phyloP scores from a whole-genome alignment of 2,329 filamentous ascomycete species.

The Canariomyces notabilis region DNA sequence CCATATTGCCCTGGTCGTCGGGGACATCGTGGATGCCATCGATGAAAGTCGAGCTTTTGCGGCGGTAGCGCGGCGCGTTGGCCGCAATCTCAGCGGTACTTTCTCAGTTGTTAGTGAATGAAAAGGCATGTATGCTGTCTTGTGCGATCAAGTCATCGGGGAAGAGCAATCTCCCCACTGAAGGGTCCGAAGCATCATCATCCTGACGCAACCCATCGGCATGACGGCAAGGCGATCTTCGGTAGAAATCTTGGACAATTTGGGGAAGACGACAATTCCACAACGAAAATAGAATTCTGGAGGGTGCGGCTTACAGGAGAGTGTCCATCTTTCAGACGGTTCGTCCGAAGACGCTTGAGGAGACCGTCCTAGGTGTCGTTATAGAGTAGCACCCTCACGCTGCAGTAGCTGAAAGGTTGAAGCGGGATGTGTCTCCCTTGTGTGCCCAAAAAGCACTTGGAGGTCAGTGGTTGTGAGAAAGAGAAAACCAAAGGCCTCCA shows the following conservation, averaged over 20 bases:
- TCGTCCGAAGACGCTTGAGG: not conserved
- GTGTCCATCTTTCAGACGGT: constrained; percentile 48
- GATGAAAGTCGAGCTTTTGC: constrained; percentile 92
- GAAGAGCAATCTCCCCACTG: too few species aligned
- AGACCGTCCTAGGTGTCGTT: too few species aligned
- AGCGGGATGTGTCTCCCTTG: too few species aligned
- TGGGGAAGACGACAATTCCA: not conserved
- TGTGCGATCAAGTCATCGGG: too few species aligned
- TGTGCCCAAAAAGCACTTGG: too few species aligned
- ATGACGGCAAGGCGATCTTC: too few species aligned
- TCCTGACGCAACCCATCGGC: too few species aligned
- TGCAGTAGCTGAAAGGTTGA: not conserved
- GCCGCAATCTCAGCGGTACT: constrained; percentile 90
- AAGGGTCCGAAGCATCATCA: too few species aligned
- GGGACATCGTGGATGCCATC: constrained; percentile 94
- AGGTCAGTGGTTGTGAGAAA: too few species aligned
- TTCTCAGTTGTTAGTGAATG: constrained; percentile 17
- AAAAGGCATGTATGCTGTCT: not conserved
- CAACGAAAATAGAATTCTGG: constrained; percentile 6
- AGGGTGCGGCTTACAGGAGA: constrained; percentile 48
- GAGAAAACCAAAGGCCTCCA: too few species aligned
- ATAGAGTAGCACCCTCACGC: too few species aligned
- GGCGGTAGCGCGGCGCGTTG: constrained; percentile 82
- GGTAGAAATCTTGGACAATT: not conserved
- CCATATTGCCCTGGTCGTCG: constrained; percentile 68